A percentile compares a stretch with the other conserved stretches of the same genome.
Conservation (phyloP, 1,284 basidiomycete genomes). For the Cutaneotrichosporon arboriforme region DNA sequence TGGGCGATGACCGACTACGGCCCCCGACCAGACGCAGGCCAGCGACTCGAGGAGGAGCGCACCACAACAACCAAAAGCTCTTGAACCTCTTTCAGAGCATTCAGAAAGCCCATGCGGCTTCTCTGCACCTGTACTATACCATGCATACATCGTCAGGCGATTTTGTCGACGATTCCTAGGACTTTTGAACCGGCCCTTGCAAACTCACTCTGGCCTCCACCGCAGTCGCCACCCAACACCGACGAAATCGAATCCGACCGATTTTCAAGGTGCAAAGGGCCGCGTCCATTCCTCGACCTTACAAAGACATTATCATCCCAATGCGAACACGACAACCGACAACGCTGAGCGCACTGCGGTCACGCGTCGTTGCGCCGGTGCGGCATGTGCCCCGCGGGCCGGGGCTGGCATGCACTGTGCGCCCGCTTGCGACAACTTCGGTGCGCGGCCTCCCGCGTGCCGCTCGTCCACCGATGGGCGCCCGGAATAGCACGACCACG, state of each 20-base stretch:
- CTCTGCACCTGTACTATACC: too few relatives aligned
- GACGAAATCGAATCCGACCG: neutral
- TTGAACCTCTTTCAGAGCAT: too few relatives aligned
- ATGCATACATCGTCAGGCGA: too few relatives aligned
- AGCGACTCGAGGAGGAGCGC: constrained; percentile 7
- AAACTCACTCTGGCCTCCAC: too few relatives aligned
- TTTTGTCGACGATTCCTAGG: too few relatives aligned
- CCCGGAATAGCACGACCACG: neutral
- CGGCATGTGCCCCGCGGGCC: neutral
- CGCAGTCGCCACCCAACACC: neutral
- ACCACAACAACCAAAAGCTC: neutral
- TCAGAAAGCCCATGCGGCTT: too few relatives aligned
- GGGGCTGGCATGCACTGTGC: neutral
- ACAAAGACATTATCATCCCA: neutral
- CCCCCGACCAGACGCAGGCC: constrained; percentile 26
- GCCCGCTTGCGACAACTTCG: constrained; percentile 4
- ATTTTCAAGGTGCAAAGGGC: neutral
- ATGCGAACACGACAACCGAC: constrained; percentile 10
- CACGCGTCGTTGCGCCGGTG: constrained; percentile 2
- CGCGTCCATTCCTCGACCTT: neutral
- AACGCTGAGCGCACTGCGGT: constrained; percentile 6
- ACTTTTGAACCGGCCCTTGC: too few relatives aligned
- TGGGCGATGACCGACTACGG: constrained; percentile 38
- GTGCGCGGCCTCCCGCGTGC: constrained; percentile 1
- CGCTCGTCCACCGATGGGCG: neutral